These are phyloP conservation scores for Wickerhamomyces bovis DNA, from an alignment of 805 yeast genomes.

Conservation along the genomic window DNA sequence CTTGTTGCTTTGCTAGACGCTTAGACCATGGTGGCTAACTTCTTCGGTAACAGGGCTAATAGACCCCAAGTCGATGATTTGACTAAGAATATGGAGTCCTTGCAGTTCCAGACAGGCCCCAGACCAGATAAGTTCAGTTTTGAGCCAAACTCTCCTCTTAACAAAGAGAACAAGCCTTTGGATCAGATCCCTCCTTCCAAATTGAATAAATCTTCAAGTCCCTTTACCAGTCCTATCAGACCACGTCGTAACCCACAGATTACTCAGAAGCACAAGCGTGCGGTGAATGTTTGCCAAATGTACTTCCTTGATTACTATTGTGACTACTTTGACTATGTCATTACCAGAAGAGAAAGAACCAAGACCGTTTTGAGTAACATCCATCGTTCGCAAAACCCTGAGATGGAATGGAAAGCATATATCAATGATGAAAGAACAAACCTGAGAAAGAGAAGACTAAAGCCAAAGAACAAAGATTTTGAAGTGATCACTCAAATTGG, in stretches of 20 bases:
- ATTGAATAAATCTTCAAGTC: slow-evolving; percentile 9
- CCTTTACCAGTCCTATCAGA: slow-evolving; percentile 8
- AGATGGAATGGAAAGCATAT: slow-evolving; percentile 66
- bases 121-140: slow-evolving; percentile 21
- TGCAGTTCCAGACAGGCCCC: slow-evolving; percentile 17
- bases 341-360: slow-evolving; percentile 79
- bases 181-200: slow-evolving; percentile 22
- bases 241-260: slow-evolving; percentile 12
- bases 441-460: slow-evolving; percentile 81
- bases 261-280: slow-evolving; percentile 61
- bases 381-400: slow-evolving; percentile 29
- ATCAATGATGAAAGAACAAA: slow-evolving; percentile 78
- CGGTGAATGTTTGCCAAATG: slow-evolving; percentile 88
- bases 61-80: slow-evolving; percentile 21
- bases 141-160: slow-evolving; percentile 32
- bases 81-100: slow-evolving; percentile 22
- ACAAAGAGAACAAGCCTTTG: slow-evolving; percentile 36
- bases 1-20: not conserved
- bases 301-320: slow-evolving; percentile 93
- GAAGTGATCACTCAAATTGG: slow-evolving; percentile 98
- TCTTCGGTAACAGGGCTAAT: slow-evolving; percentile 18
- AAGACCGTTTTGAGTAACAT: slow-evolving; percentile 58
- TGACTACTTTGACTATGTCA: slow-evolving; percentile 90
- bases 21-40: slow-evolving; percentile 22
- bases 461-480: slow-evolving; percentile 92